phyloP scores from a whole-genome alignment of 2,329 filamentous ascomycete genomes.

The Emergomyces orientalis region DNA sequence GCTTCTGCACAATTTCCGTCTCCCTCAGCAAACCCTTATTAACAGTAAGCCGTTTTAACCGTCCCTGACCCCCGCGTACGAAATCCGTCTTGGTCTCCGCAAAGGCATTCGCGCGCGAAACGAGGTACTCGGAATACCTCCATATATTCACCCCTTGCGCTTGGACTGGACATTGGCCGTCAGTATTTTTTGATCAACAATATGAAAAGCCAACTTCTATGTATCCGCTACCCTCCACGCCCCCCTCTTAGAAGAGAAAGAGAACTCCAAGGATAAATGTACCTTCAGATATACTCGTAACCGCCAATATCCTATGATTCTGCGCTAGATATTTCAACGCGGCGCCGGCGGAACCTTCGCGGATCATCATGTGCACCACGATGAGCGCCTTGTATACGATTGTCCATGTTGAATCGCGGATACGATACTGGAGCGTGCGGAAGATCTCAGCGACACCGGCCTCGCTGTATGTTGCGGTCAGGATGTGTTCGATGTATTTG shows the following conservation, averaged over 20 bases:
- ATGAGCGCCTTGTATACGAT: slow-evolving; percentile 97
- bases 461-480: slow-evolving; percentile 89
- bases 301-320: slow-evolving; percentile 72
- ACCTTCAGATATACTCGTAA: slow-evolving; percentile 91
- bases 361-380: slow-evolving; percentile 93
- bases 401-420: slow-evolving; percentile 98
- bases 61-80: slow-evolving; percentile 71
- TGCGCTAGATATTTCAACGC: slow-evolving; percentile 77
- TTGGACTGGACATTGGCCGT: slow-evolving; percentile 58
- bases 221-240: not conserved
- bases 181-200: slow-evolving; percentile 23
- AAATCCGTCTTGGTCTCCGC: slow-evolving; percentile 81
- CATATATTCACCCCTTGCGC: slow-evolving; percentile 91
- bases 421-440: slow-evolving; percentile 73
- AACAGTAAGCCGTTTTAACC: slow-evolving; percentile 74
- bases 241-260: not conserved
- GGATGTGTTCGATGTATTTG: slow-evolving; percentile 98
- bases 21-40: slow-evolving; percentile 89
- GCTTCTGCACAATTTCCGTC: slow-evolving; percentile 80
- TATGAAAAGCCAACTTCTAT: not conserved
- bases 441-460: slow-evolving; percentile 94
- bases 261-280: slow-evolving; percentile 25
- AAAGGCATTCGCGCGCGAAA: slow-evolving; percentile 71
- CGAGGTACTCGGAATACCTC: slow-evolving; percentile 79
- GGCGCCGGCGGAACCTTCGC: slow-evolving; percentile 82